phyloP scores from a whole-genome alignment of 768 basidiomycete species.

The Mycena indigotica region DNA sequence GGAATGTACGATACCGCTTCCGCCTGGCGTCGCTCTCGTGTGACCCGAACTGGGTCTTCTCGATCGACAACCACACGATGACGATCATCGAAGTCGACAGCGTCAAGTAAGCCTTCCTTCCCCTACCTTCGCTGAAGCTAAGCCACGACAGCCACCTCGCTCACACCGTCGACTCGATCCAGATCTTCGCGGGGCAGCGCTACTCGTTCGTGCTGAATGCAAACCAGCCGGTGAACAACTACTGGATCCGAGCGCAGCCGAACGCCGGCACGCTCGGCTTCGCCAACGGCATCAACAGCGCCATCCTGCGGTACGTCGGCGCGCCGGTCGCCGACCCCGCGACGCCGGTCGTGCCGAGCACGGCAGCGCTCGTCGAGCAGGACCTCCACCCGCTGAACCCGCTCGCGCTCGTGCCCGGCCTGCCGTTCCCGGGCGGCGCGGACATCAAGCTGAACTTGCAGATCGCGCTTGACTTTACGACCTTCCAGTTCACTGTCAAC shows the following conservation, averaged over 20 bases:
- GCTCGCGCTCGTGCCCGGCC: conserved; percentile 26
- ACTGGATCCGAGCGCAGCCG: conserved; percentile 41
- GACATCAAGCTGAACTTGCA: conserved; percentile 28
- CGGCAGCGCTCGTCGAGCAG: conserved; percentile 34
- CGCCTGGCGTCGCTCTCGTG: conserved; percentile 29
- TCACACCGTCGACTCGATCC: conserved; percentile 20
- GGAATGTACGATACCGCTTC: conserved; percentile 38
- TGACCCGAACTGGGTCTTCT: not conserved
- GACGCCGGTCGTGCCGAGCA: conserved; percentile 12
- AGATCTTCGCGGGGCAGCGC: conserved; percentile 33
- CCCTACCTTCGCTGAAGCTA: no score
- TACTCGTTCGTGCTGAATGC: conserved; percentile 43
- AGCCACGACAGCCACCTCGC: no score
- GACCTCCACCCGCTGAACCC: conserved; percentile 23
- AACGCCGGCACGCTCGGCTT: conserved; percentile 38
- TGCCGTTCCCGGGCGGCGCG: conserved; percentile 28
- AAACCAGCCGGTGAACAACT: conserved; percentile 44
- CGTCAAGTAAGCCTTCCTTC: conserved; percentile 29
- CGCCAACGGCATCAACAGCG: not conserved
- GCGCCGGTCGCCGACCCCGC: conserved; percentile 35
- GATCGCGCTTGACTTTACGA: conserved; percentile 18
- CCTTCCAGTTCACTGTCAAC: conserved; percentile 34
- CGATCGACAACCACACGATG: conserved; percentile 30
- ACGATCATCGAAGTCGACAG: conserved; percentile 41
- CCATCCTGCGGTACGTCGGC: conserved; percentile 31